Base-by-base conservation (phyloP, 495 filamentous ascomycete species). In the Neurospora sp. region DNA sequence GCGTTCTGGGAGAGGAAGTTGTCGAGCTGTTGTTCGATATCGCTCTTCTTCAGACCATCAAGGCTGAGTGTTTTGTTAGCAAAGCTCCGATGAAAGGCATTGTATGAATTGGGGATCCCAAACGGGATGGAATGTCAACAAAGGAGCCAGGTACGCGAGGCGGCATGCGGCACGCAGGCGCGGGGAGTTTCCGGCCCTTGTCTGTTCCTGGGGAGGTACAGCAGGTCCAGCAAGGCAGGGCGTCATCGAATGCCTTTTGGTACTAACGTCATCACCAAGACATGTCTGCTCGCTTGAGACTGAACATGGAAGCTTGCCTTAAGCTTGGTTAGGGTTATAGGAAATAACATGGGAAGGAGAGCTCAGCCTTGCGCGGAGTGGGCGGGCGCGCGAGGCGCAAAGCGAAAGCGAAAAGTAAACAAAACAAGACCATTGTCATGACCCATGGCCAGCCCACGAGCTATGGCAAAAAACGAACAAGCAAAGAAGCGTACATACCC, bases 11-110 rank as follows among this genome's bases (percentile, higher is more conserved):
- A 85, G 44, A 99, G 88, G 82, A 92, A 89, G 35, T 92, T 86
- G 70, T 96, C 92, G 71, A 99, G 87, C 37, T 87, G 85, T 70
- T 84, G 76, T 78, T 94, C 92, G 45, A 98, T 89, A n/a, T 98
- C 94, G 74, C 84, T 81, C 82, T 98, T 98, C 76, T 90, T 91
- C 74, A 88, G 81, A 44, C 87, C 85, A 71, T 92, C 90, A 77
- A 87, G 88, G 76, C 94, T 97, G 75, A 68, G 22, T 31, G 5
- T 18, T 8, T 68, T 39, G 45, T 53, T 31, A 53, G 53, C 6
- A 38, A 7, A 31, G 3, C 14, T 35, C 27, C 27, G 41, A 42
- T 20, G 47, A 69, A 12, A 72, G 31, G 47, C 31, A 61, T 69
- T 69, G 18, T 39, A 5, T 69, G 69, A 3, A 8, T 31, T 22